Base-by-base conservation (phyloP, 441 rosid genomes). In the Raphanus hybrid region DNA sequence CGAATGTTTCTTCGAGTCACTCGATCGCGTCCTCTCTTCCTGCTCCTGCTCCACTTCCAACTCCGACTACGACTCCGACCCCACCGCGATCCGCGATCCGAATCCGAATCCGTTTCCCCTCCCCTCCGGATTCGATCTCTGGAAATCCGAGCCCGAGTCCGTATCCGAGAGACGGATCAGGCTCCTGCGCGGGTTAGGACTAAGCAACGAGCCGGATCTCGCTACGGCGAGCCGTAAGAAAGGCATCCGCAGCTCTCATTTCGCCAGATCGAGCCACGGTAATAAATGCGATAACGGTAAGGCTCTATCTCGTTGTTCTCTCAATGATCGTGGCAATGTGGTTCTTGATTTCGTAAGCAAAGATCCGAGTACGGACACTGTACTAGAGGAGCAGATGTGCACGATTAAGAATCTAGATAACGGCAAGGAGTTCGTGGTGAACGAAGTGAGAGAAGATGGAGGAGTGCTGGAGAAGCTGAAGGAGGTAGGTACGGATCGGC, bases 401-500 rank as follows among this genome's bases (percentile, higher is more conserved):
- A 86, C 90, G 0, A 91, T 96, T 61, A 90, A 85, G 84, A 91
- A 92, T 84, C 92, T 93, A 63, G 98, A 93, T 82, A 90, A 88
- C 64, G 99, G 98, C 26, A 82, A 83, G 72, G 93, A 91, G 85
- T 92, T 96, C 82, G 94, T 96, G 39, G 93, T 93, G 68, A 92
- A 96, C 69, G 97, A 91, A 84, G 78, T 91, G 43, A 81, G 89
- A 80, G 93, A 92, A 82, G 99, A 91, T 79, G 99, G 97, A 63
- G 80, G 23, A 23, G 26, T 74, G 74, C 90, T 92, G 88, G 90
- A 96, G 74, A 91, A 87, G 84, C 79, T 96, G 79, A 91, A 89
- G 85, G 98, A 96, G 83, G 94, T 96, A 5, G 98, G 90, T 48
- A 96, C 98, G 0, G 97, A 92, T 63, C 85, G 92, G 76, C 97